Evolutionary conservation across 345 rosid genomes (phyloP), one percentile per base, ranked within the genome.

Genomic region (Cardamine occulta): DNA sequence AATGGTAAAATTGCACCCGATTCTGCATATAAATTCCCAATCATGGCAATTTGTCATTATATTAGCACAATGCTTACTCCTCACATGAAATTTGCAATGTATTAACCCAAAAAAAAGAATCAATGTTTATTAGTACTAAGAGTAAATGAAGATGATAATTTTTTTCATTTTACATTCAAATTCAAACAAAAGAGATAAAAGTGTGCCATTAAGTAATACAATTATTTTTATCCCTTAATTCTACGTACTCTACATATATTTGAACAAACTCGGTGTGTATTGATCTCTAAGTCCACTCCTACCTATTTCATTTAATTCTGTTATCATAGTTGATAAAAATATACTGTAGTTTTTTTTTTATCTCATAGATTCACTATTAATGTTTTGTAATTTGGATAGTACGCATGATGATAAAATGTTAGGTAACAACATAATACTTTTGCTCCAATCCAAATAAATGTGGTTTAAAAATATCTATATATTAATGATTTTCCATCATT

Each of bases 401-500:
- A 40, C 61, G 63, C 56, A 68, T 39, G 64, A 40, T 75, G 59
- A 56, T 45, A 45, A 52, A 75, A 9, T 68, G 53, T 54, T 70
- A 62, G 42, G 75, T 75, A 60, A 39, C 39, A 54, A 44, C 42
- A 52, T 69, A 13, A 70, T 70, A 63, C 3, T 52, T 19, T 32
- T 31, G 45, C 59, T 34, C 66, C 34, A 47, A 26, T 62, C 71
- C 75, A 54, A 66, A 63, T 70, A 76, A 76, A 55, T 29, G 23
- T 53, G 74, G 45, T 69, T 60, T 62, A 31, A 19, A 21, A 52
- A 72, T 35, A 28, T 35, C 37, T 28, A 58, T 24, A 19, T 29
- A n/a, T 68, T 40, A 65, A 54, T 31, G 48, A 32, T 69, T 63
- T 69, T 63, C 14, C 52, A 70, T 76, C 75, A 76, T 76, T 76